Percentiles rank a stretch among this genome's conserved stretches.
Evolutionary conservation across 2,329 filamentous ascomycete species (phyloP).

Genomic region (Knoxdaviesia proteae): DNA sequence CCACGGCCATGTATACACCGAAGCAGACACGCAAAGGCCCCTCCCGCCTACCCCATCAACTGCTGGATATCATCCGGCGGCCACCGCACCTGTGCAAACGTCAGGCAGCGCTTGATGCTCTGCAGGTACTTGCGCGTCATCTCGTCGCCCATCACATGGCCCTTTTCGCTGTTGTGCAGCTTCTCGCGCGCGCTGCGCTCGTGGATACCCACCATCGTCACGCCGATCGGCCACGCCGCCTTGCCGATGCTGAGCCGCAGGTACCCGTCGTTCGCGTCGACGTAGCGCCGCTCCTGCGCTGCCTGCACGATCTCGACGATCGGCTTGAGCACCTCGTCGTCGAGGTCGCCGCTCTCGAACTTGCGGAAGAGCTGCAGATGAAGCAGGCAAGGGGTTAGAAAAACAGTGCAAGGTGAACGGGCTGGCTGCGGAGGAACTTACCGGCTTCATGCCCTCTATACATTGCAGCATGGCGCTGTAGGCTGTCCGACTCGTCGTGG

Average conservation of each 20-base stretch:
- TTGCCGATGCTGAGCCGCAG: slow-evolving; percentile 84
- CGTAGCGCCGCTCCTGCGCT: slow-evolving; percentile 77
- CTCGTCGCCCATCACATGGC: slow-evolving; percentile 95
- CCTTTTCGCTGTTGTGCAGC: slow-evolving; percentile 67
- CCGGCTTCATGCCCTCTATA: slow-evolving; percentile 66
- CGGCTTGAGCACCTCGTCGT: slow-evolving; percentile 59
- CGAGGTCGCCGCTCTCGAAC: slow-evolving; percentile 62
- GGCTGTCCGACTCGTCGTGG: slow-evolving; percentile 62
- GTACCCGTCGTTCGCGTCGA: slow-evolving; percentile 93
- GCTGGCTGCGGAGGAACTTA: slow-evolving; percentile 12
- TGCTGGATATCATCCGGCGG: slow-evolving; percentile 81
- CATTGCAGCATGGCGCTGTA: slow-evolving; percentile 73
- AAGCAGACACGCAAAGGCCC: too few species aligned
- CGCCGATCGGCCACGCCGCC: slow-evolving; percentile 95
- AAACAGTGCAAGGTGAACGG: neutral
- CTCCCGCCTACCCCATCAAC: slow-evolving; percentile 54
- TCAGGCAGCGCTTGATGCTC: slow-evolving; percentile 91
- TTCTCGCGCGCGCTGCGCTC: slow-evolving; percentile 91
- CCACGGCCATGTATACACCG: too few species aligned
- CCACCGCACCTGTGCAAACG: slow-evolving; percentile 93
- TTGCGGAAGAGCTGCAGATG: slow-evolving; percentile 51
- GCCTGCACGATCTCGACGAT: slow-evolving; percentile 82
- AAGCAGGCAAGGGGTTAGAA: neutral
- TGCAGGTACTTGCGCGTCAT: slow-evolving; percentile 88
- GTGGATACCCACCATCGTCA: slow-evolving; percentile 99